Evolutionary conservation across 805 yeast species (phyloP).

Genomic region (Zygosaccharomyces siamensis): DNA sequence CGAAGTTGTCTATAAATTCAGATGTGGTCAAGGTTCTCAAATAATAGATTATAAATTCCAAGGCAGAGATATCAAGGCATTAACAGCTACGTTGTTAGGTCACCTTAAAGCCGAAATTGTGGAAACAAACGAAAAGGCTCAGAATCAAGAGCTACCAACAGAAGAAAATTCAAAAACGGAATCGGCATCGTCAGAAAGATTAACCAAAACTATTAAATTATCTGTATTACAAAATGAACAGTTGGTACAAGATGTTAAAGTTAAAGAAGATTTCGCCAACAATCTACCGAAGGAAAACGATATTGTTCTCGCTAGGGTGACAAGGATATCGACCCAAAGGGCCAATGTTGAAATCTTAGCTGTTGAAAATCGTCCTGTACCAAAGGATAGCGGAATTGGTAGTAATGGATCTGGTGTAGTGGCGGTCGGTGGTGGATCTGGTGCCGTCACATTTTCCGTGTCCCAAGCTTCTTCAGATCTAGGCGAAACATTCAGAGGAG

Average conservation of each 20-base stretch:
- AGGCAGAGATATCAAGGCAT: constrained; percentile 38
- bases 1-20: constrained; percentile 40
- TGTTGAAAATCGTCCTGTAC: constrained; percentile 56
- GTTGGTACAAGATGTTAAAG: constrained; percentile 14
- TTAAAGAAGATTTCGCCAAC: constrained; percentile 35
- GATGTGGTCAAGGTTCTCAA: constrained; percentile 63
- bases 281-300: constrained; percentile 81
- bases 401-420: constrained; percentile 43
- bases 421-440: constrained; percentile 53
- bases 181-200: constrained; percentile 9
- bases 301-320: constrained; percentile 69
- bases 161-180: constrained; percentile 4
- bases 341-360: constrained; percentile 73
- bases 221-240: constrained; percentile 28
- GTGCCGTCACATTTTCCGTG: constrained; percentile 41
- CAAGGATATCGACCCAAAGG: constrained; percentile 60
- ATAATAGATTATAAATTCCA: constrained; percentile 43
- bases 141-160: constrained; percentile 13
- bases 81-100: constrained; percentile 62
- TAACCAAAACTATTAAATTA: constrained; percentile 22
- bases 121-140: constrained; percentile 12
- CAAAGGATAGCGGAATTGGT: constrained; percentile 64
- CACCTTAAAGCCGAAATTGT: constrained; percentile 36
- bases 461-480: constrained; percentile 57
- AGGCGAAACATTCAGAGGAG: constrained; percentile 86